Percentiles rank a stretch among this genome's conserved stretches.
Conservation (phyloP, 2,329 filamentous ascomycete genomes). For the Ceratocystis cacaofunesta region DNA sequence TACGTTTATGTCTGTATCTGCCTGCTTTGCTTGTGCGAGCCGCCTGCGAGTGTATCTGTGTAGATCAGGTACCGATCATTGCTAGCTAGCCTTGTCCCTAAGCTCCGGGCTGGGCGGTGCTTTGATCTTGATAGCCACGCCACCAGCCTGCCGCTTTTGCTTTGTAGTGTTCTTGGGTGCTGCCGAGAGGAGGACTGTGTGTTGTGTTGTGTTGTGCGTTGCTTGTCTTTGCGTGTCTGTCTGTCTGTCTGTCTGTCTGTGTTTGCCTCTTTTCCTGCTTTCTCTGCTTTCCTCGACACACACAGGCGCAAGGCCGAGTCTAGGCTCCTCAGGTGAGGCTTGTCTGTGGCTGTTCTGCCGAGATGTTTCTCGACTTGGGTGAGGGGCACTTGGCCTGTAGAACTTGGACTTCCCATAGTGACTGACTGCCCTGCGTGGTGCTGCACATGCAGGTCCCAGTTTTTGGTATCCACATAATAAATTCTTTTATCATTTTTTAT, state of each 20-base stretch:
- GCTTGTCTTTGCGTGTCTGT: background rate
- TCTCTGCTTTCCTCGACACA: background rate
- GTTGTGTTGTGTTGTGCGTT: background rate
- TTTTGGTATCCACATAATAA: background rate
- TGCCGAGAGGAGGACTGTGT: too few species aligned
- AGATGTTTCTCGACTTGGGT: too few species aligned
- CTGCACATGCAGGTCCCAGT: background rate
- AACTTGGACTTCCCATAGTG: too few species aligned
- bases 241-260: background rate
- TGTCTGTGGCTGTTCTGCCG: too few species aligned
- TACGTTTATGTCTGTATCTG: background rate
- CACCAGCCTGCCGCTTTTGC: too few species aligned
- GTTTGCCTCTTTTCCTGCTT: background rate
- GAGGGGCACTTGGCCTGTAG: too few species aligned
- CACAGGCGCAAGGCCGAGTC: too few species aligned
- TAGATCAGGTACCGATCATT: background rate
- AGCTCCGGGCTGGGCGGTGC: background rate
- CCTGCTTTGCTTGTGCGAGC: background rate
- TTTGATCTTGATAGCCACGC: background rate
- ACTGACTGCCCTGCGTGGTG: background rate
- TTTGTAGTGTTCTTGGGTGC: background rate
- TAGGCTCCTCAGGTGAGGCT: too few species aligned
- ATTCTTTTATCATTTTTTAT: background rate
- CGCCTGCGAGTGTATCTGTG: background rate
- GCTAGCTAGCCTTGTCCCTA: background rate